Base-by-base conservation (phyloP, 176 grass and related monocot genomes). In the Tillandsia leiboldiana region DNA sequence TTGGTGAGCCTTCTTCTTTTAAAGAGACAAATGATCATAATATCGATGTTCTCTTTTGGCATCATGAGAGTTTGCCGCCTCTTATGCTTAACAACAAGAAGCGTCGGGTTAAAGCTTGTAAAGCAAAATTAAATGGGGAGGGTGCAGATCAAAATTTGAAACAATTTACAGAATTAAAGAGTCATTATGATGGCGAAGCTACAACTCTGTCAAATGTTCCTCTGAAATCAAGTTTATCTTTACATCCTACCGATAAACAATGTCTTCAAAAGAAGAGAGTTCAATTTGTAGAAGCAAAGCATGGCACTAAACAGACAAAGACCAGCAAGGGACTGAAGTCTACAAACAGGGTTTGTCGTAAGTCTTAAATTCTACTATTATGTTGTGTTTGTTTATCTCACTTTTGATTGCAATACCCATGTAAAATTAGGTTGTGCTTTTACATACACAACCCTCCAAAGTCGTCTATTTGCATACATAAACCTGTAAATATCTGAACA, bases 201-300 rank as follows among this genome's bases (percentile, higher is more conserved):
- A 51, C 69, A 33, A 69, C 62, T 69, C 64, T 65, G 65, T 18
- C 9, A 49, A 62, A 76, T 64, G 20, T 58, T 50, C 75, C 52
- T 29, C 65, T 73, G 61, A 57, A 24, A 77, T 28, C 77, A 51
- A 11, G 72, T 66, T 51, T 11, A 1, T 14, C 79, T 70, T 71
- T 73, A 63, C 65, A 58, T 68, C 22, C 24, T 70, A 22, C 67
- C 71, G 71, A 51, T 68, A 77, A 81, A 83, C 70, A 61, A 0
- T 20, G 42, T 48, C 64, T 68, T 72, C 80, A 85, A 80, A 90
- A 87, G 71, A 91, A 91, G 79, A 74, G 68, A 76, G 76, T 76
- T 53, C 77, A 75, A 50, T 87, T 96, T 80, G 75, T 66, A 26
- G 86, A 89, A 72, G 51, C 79, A 80, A 79, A 80, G 75, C 51